phyloP scores from a whole-genome alignment of 768 basidiomycete genomes.

The Psilocybe azurescens region DNA sequence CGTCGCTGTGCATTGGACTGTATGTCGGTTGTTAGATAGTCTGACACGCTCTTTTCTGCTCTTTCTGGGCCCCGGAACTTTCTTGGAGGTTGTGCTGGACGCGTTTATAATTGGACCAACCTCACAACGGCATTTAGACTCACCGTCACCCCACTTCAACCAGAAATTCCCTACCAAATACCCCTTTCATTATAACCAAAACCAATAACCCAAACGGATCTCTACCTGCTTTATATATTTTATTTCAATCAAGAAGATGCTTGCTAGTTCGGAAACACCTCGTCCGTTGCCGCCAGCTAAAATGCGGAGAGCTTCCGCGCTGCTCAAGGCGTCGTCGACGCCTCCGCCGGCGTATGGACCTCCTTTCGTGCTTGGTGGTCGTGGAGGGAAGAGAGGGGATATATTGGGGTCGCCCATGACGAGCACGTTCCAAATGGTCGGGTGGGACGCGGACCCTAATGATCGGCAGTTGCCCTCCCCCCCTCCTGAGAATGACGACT shows the following conservation, averaged over 20 bases:
- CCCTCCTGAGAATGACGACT: constrained; percentile 19
- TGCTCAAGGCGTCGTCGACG: constrained; percentile 35
- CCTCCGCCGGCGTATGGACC: constrained; percentile 65
- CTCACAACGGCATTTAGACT: background rate
- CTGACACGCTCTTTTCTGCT: background rate
- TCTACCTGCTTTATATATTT: background rate
- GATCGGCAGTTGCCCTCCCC: constrained; percentile 16
- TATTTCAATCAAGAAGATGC: constrained; percentile 27
- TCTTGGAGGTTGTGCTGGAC: constrained; percentile 7
- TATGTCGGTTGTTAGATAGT: background rate
- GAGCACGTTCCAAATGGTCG: constrained; percentile 31
- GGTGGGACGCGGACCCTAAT: constrained; percentile 20
- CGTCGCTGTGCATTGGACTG: background rate
- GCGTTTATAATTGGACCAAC: constrained; percentile 9
- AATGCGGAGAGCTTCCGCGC: constrained; percentile 52
- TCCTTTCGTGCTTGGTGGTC: constrained; percentile 39
- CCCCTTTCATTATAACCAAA: background rate
- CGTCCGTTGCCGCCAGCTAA: constrained; percentile 78
- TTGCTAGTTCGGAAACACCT: constrained; percentile 51
- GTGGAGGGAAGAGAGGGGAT: constrained; percentile 17
- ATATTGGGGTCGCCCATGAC: constrained; percentile 32
- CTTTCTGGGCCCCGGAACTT: background rate
- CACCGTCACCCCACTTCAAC: background rate
- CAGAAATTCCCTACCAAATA: background rate
- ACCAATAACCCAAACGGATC: constrained; percentile 3